Evolutionary conservation across 306 rosid species (phyloP).

Genomic region (Leucaena leucocephala): DNA sequence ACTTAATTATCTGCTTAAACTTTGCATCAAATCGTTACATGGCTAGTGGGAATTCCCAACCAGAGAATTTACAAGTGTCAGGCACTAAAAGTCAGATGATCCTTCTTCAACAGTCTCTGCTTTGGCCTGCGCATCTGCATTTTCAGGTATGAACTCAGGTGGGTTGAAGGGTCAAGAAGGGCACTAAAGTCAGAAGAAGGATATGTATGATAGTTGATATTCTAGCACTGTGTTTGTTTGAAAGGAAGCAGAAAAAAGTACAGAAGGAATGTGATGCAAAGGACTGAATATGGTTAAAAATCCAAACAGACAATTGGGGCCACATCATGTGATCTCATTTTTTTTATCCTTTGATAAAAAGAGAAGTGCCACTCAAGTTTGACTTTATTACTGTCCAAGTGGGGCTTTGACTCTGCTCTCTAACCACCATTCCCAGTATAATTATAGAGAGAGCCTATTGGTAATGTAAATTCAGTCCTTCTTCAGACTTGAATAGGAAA

Average conservation of each 20-base stretch:
- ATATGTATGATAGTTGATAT: not conserved
- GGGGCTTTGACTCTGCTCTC: not conserved
- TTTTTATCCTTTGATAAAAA: not conserved
- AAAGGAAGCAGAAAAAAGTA: not conserved
- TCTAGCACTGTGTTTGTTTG: not conserved
- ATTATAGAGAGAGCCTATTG: too few species aligned
- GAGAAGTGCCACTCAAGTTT: not conserved
- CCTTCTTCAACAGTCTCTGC: not conserved
- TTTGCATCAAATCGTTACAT: constrained; percentile 16
- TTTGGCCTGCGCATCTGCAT: too few species aligned
- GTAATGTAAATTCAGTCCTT: too few species aligned
- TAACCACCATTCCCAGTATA: not conserved
- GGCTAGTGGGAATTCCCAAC: constrained; percentile 26
- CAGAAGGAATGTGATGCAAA: not conserved
- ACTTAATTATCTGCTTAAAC: not conserved
- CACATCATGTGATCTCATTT: not conserved
- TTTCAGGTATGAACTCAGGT: not conserved
- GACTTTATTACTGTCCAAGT: not conserved
- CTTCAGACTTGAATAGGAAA: too few species aligned
- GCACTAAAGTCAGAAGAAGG: constrained; percentile 15
- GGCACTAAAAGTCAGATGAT: not conserved
- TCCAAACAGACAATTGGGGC: not conserved
- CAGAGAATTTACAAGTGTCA: constrained; percentile 4
- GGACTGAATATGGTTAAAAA: not conserved
- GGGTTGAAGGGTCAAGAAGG: constrained; percentile 21